These are phyloP conservation scores for Panicum miliaceum DNA, from an alignment of 176 grass and related monocot genomes.

Conservation along the genomic window DNA sequence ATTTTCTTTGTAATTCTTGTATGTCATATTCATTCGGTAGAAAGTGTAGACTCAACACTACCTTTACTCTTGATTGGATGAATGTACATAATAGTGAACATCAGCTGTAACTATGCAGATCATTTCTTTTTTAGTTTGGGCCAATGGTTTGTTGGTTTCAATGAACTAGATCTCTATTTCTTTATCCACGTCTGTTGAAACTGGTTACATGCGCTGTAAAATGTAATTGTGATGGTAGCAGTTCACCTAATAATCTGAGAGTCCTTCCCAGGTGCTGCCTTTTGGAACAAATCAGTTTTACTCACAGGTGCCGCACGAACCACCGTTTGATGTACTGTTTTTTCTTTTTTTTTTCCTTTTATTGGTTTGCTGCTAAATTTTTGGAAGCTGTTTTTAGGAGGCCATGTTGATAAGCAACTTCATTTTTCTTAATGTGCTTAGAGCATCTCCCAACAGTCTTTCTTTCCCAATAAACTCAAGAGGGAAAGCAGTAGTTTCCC, in stretches of 20 bases:
- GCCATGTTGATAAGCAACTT: no score
- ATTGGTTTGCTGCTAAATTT: neutral
- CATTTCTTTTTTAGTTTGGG: slow-evolving; percentile 14
- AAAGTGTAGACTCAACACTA: slow-evolving; percentile 19
- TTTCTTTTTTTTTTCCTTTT: neutral
- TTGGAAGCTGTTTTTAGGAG: neutral
- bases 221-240: neutral
- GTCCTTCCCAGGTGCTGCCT: neutral
- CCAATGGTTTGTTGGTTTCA: slow-evolving; percentile 16
- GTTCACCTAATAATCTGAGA: neutral
- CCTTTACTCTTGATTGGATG: slow-evolving; percentile 28
- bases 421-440: no score
- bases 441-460: no score
- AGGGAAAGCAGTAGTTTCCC: no score
- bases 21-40: slow-evolving; percentile 42
- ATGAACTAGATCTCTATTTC: slow-evolving; percentile 11
- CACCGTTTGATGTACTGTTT: neutral
- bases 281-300: neutral
- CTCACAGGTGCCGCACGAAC: neutral
- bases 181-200: neutral
- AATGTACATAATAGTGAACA: slow-evolving; percentile 47
- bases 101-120: slow-evolving; percentile 15
- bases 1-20: neutral
- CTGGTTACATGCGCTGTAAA: neutral
- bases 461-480: no score